These are phyloP conservation scores for Colletotrichum euphorbiae DNA, from an alignment of 2,329 filamentous ascomycete genomes.

Conservation along the genomic window DNA sequence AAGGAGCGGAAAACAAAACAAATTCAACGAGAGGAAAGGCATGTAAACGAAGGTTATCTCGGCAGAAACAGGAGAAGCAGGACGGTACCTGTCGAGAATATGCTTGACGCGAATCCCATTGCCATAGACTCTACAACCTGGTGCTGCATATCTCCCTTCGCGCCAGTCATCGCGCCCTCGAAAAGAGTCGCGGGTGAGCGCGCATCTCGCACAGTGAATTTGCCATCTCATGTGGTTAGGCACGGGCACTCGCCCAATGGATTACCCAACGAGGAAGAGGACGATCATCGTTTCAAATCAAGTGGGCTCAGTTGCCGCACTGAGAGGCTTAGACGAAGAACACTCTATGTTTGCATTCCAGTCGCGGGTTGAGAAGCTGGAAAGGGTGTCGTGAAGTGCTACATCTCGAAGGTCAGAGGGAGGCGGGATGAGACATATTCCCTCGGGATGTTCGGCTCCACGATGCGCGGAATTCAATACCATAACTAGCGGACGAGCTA, in stretches of 20 bases:
- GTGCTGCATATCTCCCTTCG: conserved; percentile 30
- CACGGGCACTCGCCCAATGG: conserved; percentile 19
- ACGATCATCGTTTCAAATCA: conserved; percentile 20
- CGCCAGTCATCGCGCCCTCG: conserved; percentile 36
- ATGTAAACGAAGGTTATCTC: conserved; percentile 30
- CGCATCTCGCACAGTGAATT: conserved; percentile 11
- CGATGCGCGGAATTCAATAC: conserved; percentile 27
- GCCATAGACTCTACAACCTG: neutral
- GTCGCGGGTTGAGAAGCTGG: conserved; percentile 26
- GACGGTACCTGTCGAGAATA: conserved; percentile 23
- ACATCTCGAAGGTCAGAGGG: conserved; percentile 24
- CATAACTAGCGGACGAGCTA: neutral
- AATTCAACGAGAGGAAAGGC: conserved; percentile 30
- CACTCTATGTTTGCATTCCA: conserved; percentile 30
- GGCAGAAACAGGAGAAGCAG: conserved; percentile 21
- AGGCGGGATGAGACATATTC: conserved; percentile 35
- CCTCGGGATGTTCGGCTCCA: conserved; percentile 11
- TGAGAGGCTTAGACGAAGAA: conserved; percentile 14
- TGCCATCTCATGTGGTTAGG: conserved; percentile 13
- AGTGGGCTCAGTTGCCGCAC: conserved; percentile 13
- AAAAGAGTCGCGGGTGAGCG: conserved; percentile 27
- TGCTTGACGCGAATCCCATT: conserved; percentile 24
- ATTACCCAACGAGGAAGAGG: neutral
- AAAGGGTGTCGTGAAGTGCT: conserved; percentile 15
- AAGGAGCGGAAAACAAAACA: conserved; percentile 38